A percentile compares a stretch with the other conserved stretches of the same genome.
Evolutionary conservation across 2,329 filamentous ascomycete genomes (phyloP).

Genomic region (Fusarium oligoseptatum): DNA sequence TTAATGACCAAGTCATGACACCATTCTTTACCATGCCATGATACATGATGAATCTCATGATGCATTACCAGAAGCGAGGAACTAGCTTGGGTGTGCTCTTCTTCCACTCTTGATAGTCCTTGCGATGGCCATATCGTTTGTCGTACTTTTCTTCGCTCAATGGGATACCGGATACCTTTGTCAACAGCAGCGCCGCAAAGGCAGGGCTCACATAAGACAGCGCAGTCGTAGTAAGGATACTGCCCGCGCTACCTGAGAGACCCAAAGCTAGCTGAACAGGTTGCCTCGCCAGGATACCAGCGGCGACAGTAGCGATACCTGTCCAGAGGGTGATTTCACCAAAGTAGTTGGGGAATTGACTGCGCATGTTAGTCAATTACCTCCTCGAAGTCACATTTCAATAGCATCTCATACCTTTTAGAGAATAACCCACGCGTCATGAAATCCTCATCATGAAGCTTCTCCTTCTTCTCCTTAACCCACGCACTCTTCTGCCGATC

Average conservation of each 20-base stretch:
- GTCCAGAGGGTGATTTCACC: slow-evolving; percentile 79
- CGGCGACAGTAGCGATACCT: slow-evolving; percentile 71
- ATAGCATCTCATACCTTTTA: slow-evolving; percentile 57
- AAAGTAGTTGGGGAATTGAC: slow-evolving; percentile 78
- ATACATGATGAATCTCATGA: slow-evolving; percentile 31
- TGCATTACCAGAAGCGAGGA: slow-evolving; percentile 65
- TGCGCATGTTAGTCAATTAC: slow-evolving; percentile 19
- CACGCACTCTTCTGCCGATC: slow-evolving; percentile 75
- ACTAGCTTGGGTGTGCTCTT: slow-evolving; percentile 74
- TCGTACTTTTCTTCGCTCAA: slow-evolving; percentile 79
- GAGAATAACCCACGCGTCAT: slow-evolving; percentile 73
- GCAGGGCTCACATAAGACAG: slow-evolving; percentile 71
- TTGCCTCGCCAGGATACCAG: slow-evolving; percentile 66
- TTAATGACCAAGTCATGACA: slow-evolving; percentile 43
- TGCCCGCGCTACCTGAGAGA: slow-evolving; percentile 57
- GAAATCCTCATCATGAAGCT: slow-evolving; percentile 77
- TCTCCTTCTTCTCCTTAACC: slow-evolving; percentile 71
- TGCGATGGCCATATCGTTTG: slow-evolving; percentile 70
- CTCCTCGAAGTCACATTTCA: neutral
- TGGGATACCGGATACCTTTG: slow-evolving; percentile 74
- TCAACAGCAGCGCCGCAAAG: slow-evolving; percentile 73
- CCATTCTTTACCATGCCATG: slow-evolving; percentile 18
- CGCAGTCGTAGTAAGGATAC: slow-evolving; percentile 48
- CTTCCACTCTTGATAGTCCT: slow-evolving; percentile 78
- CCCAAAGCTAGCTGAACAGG: slow-evolving; percentile 71